These are phyloP conservation scores for Acer negundo DNA, from an alignment of 345 rosid species.

Conservation along the genomic window DNA sequence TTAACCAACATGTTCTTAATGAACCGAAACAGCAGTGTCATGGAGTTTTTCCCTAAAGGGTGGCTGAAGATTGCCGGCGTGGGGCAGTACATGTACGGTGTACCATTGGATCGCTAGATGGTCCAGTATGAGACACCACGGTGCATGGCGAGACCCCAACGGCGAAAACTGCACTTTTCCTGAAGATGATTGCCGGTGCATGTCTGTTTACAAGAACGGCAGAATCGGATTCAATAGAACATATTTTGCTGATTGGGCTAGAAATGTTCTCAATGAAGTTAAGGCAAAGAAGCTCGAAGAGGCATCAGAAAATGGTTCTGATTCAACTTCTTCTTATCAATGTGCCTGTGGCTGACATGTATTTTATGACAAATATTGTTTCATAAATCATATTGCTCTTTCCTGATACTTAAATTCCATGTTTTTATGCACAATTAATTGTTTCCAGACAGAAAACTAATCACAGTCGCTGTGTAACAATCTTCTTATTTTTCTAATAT, in stretches of 20 bases:
- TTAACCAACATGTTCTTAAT: slow-evolving; percentile 76
- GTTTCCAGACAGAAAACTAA: too few relatives aligned
- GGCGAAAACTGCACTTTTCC: slow-evolving; percentile 60
- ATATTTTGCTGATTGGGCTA: slow-evolving; percentile 54
- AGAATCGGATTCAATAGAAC: slow-evolving; percentile 58
- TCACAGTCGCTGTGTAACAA: too few relatives aligned
- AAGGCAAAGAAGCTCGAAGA: slow-evolving; percentile 32
- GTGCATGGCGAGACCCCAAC: slow-evolving; percentile 71
- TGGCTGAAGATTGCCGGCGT: slow-evolving; percentile 77
- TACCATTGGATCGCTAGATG: slow-evolving; percentile 73
- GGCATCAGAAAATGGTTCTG: neutral
- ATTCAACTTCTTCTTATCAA: slow-evolving; percentile 21
- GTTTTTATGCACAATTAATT: too few relatives aligned
- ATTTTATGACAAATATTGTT: neutral
- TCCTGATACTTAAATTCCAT: neutral
- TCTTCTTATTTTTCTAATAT: too few relatives aligned
- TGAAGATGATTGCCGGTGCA: slow-evolving; percentile 64
- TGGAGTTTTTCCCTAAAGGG: slow-evolving; percentile 81
- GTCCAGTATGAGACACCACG: slow-evolving; percentile 77
- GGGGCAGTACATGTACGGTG: slow-evolving; percentile 70
- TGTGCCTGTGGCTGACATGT: slow-evolving; percentile 29
- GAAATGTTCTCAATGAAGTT: slow-evolving; percentile 44
- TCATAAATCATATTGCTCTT: neutral
- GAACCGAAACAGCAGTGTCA: slow-evolving; percentile 70
- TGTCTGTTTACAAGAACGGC: slow-evolving; percentile 63